Base-by-base conservation (phyloP, 176 grass and related monocot species). In the Rhipidocladum racemiflorum region DNA sequence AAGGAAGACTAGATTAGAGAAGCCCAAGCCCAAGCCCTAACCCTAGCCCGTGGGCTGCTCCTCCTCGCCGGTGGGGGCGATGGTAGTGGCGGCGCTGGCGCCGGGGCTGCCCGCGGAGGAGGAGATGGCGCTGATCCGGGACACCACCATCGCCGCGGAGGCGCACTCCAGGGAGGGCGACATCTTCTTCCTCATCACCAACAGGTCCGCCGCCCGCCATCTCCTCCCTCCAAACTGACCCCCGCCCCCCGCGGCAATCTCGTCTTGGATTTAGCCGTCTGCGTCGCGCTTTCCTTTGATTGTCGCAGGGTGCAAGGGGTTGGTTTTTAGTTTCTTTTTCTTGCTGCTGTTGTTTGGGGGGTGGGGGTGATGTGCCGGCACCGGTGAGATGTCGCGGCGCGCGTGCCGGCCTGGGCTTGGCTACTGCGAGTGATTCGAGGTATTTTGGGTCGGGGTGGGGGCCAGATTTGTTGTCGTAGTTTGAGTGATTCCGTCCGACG, bases 161-260 rank as follows among this genome's bases (percentile, higher is more conserved):
- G 77, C 91, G 20, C 87, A 95, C 62, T 72, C 96, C 76, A 99
- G 93, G 81, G 96, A 99, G 81, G 92, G 92, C 63, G 96, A 99
- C 91, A 88, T 81, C 56, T 99, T 99, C 85, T 99, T 88, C 89
- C 91, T 99, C 50, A 88, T 99, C 49, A 93, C 91, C 67, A 90
- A 89, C 59, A 95, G 92, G 96, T 99, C 61, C 21, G 45, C 18
- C 39, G n/a, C 39, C 11, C 7, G 21, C 44, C 16, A 45, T 7
- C 11, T 27, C 35, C 12, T 2, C 25, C 49, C 34, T 42, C 17
- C 30, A 60, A n/a, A n/a, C n/a, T n/a, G n/a, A 4, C 25, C 57
- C 13, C 44, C 44, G 44, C 38, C 67, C 36, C 68, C 79, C n/a
- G n/a, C n/a, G n/a, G n/a, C n/a, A 29, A 86, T 86, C 57, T 72